These are phyloP conservation scores for Helichrysum umbraculigerum DNA, from an alignment of 129 eudicot species.

Conservation along the genomic window DNA sequence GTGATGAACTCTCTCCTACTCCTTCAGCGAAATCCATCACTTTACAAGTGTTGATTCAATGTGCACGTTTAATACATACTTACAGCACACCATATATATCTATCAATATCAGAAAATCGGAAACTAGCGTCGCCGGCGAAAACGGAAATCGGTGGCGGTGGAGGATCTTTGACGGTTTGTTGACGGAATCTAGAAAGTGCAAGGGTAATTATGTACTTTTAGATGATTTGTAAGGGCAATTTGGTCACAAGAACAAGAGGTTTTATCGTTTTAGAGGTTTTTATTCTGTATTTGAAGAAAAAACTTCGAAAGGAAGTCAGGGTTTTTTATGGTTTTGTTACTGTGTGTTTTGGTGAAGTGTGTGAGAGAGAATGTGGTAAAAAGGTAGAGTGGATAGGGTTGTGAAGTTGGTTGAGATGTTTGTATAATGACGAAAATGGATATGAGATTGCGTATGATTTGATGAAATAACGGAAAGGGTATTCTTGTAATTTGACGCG, in stretches of 20 bases:
- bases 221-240: conserved; percentile 31
- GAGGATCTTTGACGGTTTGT: conserved; percentile 46
- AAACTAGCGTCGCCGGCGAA: conserved; percentile 21
- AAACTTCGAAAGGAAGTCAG: conserved; percentile 24
- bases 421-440: conserved; percentile 17
- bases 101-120: not conserved
- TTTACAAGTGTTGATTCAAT: conserved; percentile 6
- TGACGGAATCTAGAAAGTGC: conserved; percentile 37
- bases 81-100: not conserved
- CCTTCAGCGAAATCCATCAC: conserved; percentile 86
- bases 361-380: conserved; percentile 28
- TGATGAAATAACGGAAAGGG: conserved; percentile 1
- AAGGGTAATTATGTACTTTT: conserved; percentile 28
- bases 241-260: conserved; percentile 36
- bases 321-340: conserved; percentile 25
- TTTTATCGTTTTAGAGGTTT: not conserved
- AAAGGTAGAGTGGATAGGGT: conserved; percentile 33
- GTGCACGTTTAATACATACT: conserved; percentile 15
- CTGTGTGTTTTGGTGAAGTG: conserved; percentile 30
- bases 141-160: conserved; percentile 14
- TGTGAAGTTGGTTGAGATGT: conserved; percentile 26
- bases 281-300: conserved; percentile 26
- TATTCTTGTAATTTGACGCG: not conserved
- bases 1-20: conserved; percentile 91
- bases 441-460: not conserved